Conservation (phyloP, 2,329 filamentous ascomycete genomes). For the Emmonsiellopsis sp. region DNA sequence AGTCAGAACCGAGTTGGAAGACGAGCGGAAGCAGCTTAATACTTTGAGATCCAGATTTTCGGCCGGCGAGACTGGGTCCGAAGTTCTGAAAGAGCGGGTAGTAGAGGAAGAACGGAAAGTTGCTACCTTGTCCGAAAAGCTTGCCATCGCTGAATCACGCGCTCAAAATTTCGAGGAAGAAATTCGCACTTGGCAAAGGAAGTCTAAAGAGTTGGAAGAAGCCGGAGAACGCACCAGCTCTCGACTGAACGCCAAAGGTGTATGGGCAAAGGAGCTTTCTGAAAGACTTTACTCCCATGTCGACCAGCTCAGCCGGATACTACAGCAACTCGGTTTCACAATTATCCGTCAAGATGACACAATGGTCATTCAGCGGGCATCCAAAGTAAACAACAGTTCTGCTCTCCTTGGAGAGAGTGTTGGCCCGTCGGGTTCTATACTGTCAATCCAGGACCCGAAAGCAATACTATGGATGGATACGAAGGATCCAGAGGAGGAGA, state of each 20-base stretch:
- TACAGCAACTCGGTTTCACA: slow-evolving; percentile 80
- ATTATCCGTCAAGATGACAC: slow-evolving; percentile 63
- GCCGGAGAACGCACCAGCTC: slow-evolving; percentile 30
- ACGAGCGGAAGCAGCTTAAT: slow-evolving; percentile 61
- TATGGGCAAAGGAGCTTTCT: slow-evolving; percentile 72
- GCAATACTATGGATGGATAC: slow-evolving; percentile 75
- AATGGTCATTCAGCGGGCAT: slow-evolving; percentile 66
- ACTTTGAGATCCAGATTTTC: slow-evolving; percentile 63
- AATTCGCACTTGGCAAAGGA: slow-evolving; percentile 58
- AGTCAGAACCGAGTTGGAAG: slow-evolving; percentile 46
- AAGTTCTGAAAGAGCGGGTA: slow-evolving; percentile 64
- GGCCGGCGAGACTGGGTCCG: slow-evolving; percentile 75
- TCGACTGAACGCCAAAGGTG: slow-evolving; percentile 61
- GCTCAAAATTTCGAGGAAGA: slow-evolving; percentile 69
- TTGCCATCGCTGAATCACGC: slow-evolving; percentile 68
- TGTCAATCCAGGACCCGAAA: slow-evolving; percentile 52
- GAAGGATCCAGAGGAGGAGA: slow-evolving; percentile 56
- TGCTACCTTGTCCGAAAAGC: slow-evolving; percentile 56
- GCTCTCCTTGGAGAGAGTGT: slow-evolving; percentile 27
- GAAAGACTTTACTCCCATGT: slow-evolving; percentile 76
- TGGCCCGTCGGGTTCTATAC: slow-evolving; percentile 25
- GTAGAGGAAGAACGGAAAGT: slow-evolving; percentile 68
- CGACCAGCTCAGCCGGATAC: slow-evolving; percentile 68
- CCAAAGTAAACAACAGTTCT: slow-evolving; percentile 40
- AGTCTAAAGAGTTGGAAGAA: slow-evolving; percentile 29